Evolutionary conservation across 352 stramenopile genomes (phyloP).

Genomic region (Phytophthora palmivora): DNA sequence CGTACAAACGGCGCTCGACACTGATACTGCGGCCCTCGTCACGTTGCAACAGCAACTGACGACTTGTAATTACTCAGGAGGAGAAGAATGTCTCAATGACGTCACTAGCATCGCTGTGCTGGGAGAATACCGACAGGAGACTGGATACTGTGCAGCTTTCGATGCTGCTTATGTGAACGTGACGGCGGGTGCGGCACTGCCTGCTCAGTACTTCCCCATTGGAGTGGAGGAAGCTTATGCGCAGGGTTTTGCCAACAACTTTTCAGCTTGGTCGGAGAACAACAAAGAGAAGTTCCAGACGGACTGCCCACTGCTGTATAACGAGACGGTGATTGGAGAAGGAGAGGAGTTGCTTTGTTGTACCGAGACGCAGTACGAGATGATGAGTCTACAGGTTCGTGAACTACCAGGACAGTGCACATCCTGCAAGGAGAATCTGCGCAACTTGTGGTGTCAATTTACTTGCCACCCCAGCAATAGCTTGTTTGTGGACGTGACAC

Average conservation of each 20-base stretch:
- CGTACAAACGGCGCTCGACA: conserved; percentile 36
- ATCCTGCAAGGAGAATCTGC: conserved; percentile 77
- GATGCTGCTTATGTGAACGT: conserved; percentile 69
- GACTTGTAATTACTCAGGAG: conserved; percentile 74
- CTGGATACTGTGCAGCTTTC: conserved; percentile 64
- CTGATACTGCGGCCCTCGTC: conserved; percentile 47
- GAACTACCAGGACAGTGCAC: conserved; percentile 66
- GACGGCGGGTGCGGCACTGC: conserved; percentile 44
- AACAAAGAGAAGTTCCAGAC: conserved; percentile 73
- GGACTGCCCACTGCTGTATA: conserved; percentile 78
- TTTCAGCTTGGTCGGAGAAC: conserved; percentile 63
- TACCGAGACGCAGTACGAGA: conserved; percentile 78
- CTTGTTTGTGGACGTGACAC: conserved; percentile 73
- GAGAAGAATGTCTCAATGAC: conserved; percentile 64
- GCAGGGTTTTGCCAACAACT: conserved; percentile 73
- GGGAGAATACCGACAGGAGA: conserved; percentile 57
- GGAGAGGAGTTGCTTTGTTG: conserved; percentile 74
- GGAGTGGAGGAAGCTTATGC: conserved; percentile 55
- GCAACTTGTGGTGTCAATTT: conserved; percentile 85
- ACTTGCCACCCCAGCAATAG: conserved; percentile 83
- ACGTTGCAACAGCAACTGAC: conserved; percentile 55
- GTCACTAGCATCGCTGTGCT: conserved; percentile 54
- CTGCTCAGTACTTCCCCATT: conserved; percentile 76
- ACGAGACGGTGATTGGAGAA: conserved; percentile 54
- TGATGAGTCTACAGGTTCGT: conserved; percentile 64